Percentiles rank a stretch among this genome's conserved stretches.
Evolutionary conservation across 176 grass and related monocot genomes (phyloP).

Genomic region (Carex myosuroides): DNA sequence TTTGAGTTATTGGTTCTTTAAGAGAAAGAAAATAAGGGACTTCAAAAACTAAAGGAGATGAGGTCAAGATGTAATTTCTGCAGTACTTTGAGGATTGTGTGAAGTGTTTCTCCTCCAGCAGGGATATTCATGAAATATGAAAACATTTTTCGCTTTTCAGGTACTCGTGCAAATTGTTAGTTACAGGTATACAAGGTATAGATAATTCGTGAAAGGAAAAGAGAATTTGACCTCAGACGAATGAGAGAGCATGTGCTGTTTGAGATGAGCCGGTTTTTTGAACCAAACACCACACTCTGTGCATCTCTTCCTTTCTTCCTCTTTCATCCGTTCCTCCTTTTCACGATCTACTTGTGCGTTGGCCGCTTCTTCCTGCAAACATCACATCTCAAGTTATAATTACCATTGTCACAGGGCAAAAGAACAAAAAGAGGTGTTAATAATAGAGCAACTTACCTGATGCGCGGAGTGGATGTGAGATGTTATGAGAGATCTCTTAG

Average conservation of each 20-base stretch:
- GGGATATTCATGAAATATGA: too few species aligned
- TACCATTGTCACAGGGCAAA: neutral
- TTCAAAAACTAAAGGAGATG: too few species aligned
- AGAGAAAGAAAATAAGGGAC: too few species aligned
- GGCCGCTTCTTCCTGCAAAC: constrained; percentile 6
- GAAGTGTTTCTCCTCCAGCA: too few species aligned
- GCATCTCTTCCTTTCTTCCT: constrained; percentile 18
- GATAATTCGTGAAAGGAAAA: neutral
- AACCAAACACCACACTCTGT: constrained; percentile 18
- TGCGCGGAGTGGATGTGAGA: constrained; percentile 3
- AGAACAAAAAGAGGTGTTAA: too few species aligned
- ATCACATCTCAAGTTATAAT: neutral
- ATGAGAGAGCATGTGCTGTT: constrained; percentile 21
- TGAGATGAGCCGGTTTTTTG: constrained; percentile 24
- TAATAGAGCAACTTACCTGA: neutral
- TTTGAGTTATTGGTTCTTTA: too few species aligned
- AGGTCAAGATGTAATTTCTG: too few species aligned
- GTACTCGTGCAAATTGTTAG: neutral
- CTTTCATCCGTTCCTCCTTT: neutral
- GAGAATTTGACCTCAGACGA: neutral
- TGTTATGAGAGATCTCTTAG: constrained; percentile 9
- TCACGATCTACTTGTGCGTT: neutral
- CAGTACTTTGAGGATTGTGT: too few species aligned
- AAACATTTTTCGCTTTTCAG: neutral
- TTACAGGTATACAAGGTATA: neutral